A percentile compares a stretch with the other conserved stretches of the same genome.
These are phyloP conservation scores for Chaetomiaceae sp. DNA, from an alignment of 2,329 filamentous ascomycete species.

Conservation along the genomic window DNA sequence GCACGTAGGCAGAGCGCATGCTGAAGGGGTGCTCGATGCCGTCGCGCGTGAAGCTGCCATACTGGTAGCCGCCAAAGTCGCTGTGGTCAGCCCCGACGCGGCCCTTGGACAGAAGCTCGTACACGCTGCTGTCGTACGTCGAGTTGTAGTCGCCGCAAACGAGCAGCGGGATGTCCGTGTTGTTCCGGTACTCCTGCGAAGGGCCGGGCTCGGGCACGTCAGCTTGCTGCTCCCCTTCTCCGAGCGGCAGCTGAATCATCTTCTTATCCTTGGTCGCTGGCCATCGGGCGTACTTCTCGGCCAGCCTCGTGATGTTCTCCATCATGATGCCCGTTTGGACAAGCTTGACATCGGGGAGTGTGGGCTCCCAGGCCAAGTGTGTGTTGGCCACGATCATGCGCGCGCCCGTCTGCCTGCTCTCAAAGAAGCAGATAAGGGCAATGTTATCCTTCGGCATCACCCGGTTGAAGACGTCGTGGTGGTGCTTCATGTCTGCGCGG, in stretches of 20 bases:
- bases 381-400: slow-evolving; percentile 90
- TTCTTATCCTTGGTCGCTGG: slow-evolving; percentile 79
- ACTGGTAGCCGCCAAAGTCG: slow-evolving; percentile 76
- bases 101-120: slow-evolving; percentile 81
- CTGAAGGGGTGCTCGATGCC: slow-evolving; percentile 95
- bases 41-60: slow-evolving; percentile 87
- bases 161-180: slow-evolving; percentile 82
- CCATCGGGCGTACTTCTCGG: slow-evolving; percentile 77
- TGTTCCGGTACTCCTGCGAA: slow-evolving; percentile 80
- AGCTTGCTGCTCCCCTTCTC: slow-evolving; percentile 45
- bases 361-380: slow-evolving; percentile 92
- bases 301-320: slow-evolving; percentile 82
- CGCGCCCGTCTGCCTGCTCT: slow-evolving; percentile 85
- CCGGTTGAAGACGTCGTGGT: slow-evolving; percentile 96
- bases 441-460: slow-evolving; percentile 99
- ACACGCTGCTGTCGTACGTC: slow-evolving; percentile 78
- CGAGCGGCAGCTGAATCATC: slow-evolving; percentile 44
- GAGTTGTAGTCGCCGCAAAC: slow-evolving; percentile 98
- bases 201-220: slow-evolving; percentile 64
- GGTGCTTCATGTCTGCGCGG: slow-evolving; percentile 92
- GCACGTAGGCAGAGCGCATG: slow-evolving; percentile 82
- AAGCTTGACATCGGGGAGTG: slow-evolving; percentile 87
- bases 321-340: slow-evolving; percentile 94
- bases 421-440: slow-evolving; percentile 84
- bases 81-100: slow-evolving; percentile 71